Evolutionary conservation across 2,329 filamentous ascomycete genomes (phyloP), one percentile per base, ranked within the genome.

Genomic region (Elsinoe ampelina): DNA sequence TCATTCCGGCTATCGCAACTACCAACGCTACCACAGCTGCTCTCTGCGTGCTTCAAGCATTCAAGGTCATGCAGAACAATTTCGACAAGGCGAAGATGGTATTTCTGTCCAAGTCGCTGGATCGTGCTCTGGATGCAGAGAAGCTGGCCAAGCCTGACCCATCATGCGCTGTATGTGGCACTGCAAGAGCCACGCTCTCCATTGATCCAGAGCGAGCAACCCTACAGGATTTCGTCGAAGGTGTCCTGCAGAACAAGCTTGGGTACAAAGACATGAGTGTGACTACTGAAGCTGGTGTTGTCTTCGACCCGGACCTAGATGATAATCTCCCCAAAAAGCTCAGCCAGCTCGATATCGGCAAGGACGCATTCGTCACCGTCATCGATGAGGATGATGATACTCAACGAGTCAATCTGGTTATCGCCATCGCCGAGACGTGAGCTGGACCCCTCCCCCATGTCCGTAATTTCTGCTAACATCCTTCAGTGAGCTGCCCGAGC

Each of bases 1-100:
- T 98, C 65, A 98, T 98, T 60, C 93, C 93, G 1, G 93, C 93
- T 1, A 98, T 98, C 67, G 93, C 93, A 4, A 98, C 93, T 0
- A 97, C 93, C 0, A 98, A 98, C 70, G 93, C 93, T 13, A 95
- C 97, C 70, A 92, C 93, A 1, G 93, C 93, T 13, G 87, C 89
- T 11, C 79, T 98, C 8, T 97, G 91, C 67, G 90, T 97, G 5
- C 75, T 98, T 22, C 86, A 97, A 70, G 85, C 91, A 0, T 93
- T 95, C 77, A 97, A 96, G 70, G 85, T 97, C 20, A 74, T 98
- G 58, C 85, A 79, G 66, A 81, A 83, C 17, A 82, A 91, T 50
- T 85, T 85, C 58, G 73, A 77, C 34, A 81, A 83, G 63, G 84
- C 85, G 0, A 91, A 86, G 68, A 92, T 93, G 79, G 85, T 95